Evolutionary conservation across 2,329 filamentous ascomycete genomes (phyloP), one percentile per base, ranked within the genome.

Genomic region (Graphilbum sp.): DNA sequence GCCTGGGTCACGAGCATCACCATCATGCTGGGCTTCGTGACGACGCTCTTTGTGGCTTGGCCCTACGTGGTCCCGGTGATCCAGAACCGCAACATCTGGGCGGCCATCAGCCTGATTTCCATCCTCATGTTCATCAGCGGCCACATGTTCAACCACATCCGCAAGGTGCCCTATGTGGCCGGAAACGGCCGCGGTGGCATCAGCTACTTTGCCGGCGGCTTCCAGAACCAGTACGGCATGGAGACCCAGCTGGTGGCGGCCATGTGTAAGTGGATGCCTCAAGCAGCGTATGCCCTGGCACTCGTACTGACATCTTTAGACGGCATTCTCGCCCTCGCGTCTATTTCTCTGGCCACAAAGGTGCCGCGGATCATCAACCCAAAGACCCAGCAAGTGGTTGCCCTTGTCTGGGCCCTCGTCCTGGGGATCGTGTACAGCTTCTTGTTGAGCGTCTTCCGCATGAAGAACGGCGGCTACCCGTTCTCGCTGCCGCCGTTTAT

Each of bases 121-220:
- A 87, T 98, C 45, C 71, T 98, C 32, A 67, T 95, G 41, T 98
- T 96, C 62, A 95, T 81, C 34, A 90, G 82, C 50, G 92, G 90
- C 30, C 87, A 96, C 61, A 98, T 98, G 92, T 98, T 92, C 70
- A 98, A 96, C 59, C 87, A 95, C 54, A 98, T 98, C 53, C 75
- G 92, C 49, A 88, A 90, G 57, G 84, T 92, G 3, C 90, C 90
- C 3, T 98, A 98, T 50, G 85, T 96, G 24, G 69, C 76, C 32
- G 82, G 80, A 32, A 77, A 96, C 54, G 84, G 85, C 29, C 75
- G 72, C 39, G 90, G 90, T 16, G 86, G 86, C 5, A 73, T 98
- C 44, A 82, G 62, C 53, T 96, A 96, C 58, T 90, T 98, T 58
- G 84, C 88, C 4, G 69, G 70, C 30, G 88, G 90, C 1, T 98